Evolutionary conservation across 768 basidiomycete species (phyloP), one percentile per base, ranked within the genome.

Genomic region (Suillus alpinus): DNA sequence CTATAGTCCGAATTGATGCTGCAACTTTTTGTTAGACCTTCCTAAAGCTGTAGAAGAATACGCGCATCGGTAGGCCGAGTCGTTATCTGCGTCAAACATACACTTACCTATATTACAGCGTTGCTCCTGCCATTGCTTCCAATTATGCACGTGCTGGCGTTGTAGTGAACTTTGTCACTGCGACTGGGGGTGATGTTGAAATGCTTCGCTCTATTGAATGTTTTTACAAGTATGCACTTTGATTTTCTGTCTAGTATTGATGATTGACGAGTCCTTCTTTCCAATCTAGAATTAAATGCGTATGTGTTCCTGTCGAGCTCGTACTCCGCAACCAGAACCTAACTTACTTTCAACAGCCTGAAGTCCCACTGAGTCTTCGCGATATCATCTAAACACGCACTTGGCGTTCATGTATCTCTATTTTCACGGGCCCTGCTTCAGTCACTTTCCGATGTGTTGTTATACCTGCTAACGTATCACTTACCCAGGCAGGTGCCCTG

Each of bases 191-290:
- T 44, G 96, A 98, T 73, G 95, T 98, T 59, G 96, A 98, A 78
- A 97, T 98, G 95, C 79, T 98, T 63, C 86, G 96, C 70, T 92
- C 92, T 67, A 98, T 98, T 81, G 96, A 98, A 80, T 96, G 95
- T 83, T 96, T 94, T 78, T 98, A 96, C 83, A 94, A 94, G 92
- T 93, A 66, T 65, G 84, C 74, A 57, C 62, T 74, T 26, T 14
- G 44, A 46, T 23, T 72, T 34, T 40, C 39, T 40, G 1, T 34
- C 43, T 40, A 31, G 50, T 62, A 18, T 18, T 9, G 40, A 20
- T 29, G 34, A 43, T 23, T 57, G 18, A 37, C 68, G 20, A 34
- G 4, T 26, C 73, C n/a, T 62, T 56, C 41, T 13, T 26, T 50
- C 32, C 62, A 23, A 41, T 58, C 20, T 57, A 90, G 88, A 79